Conservation (phyloP, 2,329 filamentous ascomycete genomes). For the Colletotrichum incanum region DNA sequence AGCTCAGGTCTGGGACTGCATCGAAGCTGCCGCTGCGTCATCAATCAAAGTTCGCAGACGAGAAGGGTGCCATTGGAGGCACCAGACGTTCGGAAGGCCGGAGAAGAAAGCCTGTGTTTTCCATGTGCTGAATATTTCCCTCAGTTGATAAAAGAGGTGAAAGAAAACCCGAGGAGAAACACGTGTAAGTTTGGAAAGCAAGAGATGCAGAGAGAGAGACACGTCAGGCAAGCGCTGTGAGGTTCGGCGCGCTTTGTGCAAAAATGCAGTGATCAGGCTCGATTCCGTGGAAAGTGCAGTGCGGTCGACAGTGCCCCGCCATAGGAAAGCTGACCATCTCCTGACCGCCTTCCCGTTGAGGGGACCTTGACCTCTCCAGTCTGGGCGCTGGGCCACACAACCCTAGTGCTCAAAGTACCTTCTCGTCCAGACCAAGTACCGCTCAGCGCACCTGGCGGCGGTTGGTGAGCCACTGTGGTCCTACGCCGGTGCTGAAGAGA, state of each 20-base stretch:
- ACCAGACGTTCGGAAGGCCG: background rate
- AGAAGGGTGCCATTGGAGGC: background rate
- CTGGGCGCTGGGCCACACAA: constrained; percentile 25
- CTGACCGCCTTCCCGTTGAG: constrained; percentile 23
- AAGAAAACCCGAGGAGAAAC: background rate
- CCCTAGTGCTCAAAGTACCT: constrained; percentile 11
- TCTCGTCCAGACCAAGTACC: background rate
- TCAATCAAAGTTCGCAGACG: background rate
- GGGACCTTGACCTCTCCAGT: constrained; percentile 4
- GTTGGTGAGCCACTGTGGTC: background rate
- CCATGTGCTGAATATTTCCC: background rate
- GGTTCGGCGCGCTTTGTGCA: too few relatives aligned
- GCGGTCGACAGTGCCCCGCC: constrained; percentile 4
- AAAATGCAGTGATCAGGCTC: background rate
- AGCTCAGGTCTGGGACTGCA: constrained; percentile 1
- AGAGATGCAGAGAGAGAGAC: background rate
- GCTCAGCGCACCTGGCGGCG: too few relatives aligned
- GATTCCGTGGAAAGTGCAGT: background rate
- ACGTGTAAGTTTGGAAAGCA: background rate
- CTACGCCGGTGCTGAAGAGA: background rate
- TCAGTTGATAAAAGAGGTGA: background rate
- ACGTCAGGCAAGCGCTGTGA: background rate
- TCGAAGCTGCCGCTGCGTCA: constrained; percentile 2
- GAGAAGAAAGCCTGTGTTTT: background rate
- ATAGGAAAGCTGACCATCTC: background rate